phyloP scores from a whole-genome alignment of 768 basidiomycete species.

The Podaxis sp. region DNA sequence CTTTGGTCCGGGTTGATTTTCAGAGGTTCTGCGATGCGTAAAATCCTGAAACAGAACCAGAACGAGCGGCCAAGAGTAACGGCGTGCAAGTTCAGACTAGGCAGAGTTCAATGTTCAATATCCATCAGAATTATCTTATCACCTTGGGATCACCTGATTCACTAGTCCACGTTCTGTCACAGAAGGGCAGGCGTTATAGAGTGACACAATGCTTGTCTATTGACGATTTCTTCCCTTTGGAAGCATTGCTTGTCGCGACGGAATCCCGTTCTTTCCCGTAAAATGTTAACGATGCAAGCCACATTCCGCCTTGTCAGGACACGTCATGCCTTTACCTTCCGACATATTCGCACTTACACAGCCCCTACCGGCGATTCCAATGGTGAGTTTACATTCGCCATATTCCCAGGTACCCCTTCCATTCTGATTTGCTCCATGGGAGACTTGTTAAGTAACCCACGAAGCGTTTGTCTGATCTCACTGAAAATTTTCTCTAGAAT shows the following conservation, averaged over 20 bases:
- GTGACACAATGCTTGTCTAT: not conserved
- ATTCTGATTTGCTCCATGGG: not conserved
- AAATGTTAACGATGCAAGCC: not conserved
- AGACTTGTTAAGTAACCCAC: too few relatives aligned
- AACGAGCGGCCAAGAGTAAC: not conserved
- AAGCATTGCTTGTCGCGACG: not conserved
- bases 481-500: constrained; percentile 31
- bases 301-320: not conserved
- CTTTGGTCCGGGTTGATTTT: not conserved
- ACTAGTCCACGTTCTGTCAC: too few relatives aligned
- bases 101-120: not conserved
- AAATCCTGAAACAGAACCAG: not conserved
- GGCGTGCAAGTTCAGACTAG: not conserved
- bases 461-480: too few relatives aligned
- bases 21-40: too few relatives aligned
- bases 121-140: not conserved
- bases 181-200: too few relatives aligned
- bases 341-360: not conserved
- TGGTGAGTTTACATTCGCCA: not conserved
- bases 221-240: not conserved
- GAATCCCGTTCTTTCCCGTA: not conserved
- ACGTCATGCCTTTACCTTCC: not conserved
- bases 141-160: too few relatives aligned
- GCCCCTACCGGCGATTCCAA: not conserved
- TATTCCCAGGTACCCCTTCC: not conserved